phyloP scores from a whole-genome alignment of 2,329 filamentous ascomycete genomes.

The Colletotrichum filicis region DNA sequence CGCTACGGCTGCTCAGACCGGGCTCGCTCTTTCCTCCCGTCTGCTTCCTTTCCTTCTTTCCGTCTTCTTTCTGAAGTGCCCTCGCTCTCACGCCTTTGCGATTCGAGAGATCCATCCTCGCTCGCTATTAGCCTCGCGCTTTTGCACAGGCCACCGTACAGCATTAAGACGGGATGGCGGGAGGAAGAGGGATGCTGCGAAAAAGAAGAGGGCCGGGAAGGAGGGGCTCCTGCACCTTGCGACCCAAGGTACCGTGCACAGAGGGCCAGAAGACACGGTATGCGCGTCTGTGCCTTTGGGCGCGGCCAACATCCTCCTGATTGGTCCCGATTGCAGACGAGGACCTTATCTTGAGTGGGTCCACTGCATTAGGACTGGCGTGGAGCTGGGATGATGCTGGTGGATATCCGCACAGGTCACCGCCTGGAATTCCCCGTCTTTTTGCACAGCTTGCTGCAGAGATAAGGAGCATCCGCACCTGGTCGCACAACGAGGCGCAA shows the following conservation, averaged over 20 bases:
- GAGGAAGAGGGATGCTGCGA: neutral
- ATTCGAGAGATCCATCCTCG: neutral
- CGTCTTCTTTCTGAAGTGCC: neutral
- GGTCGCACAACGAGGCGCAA: neutral
- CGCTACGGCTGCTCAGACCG: neutral
- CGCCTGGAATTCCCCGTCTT: neutral
- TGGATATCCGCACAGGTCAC: slow-evolving; percentile 24
- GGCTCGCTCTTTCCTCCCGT: neutral
- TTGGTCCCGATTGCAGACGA: slow-evolving; percentile 8
- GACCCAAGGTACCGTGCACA: neutral
- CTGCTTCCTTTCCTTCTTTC: neutral
- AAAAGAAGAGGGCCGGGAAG: neutral
- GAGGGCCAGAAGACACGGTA: neutral
- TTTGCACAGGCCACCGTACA: neutral
- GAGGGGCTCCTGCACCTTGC: neutral
- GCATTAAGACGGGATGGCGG: slow-evolving; percentile 2
- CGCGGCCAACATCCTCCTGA: neutral
- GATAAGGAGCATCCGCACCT: slow-evolving; percentile 26
- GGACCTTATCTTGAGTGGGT: neutral
- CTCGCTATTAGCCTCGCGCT: neutral
- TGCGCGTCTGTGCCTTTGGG: neutral
- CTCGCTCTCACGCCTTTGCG: neutral
- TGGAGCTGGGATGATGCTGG: slow-evolving; percentile 14
- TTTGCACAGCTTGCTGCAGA: neutral
- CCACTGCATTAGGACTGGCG: neutral